phyloP scores from a whole-genome alignment of 2,329 filamentous ascomycete genomes.

The Ceratocystis ficicola region DNA sequence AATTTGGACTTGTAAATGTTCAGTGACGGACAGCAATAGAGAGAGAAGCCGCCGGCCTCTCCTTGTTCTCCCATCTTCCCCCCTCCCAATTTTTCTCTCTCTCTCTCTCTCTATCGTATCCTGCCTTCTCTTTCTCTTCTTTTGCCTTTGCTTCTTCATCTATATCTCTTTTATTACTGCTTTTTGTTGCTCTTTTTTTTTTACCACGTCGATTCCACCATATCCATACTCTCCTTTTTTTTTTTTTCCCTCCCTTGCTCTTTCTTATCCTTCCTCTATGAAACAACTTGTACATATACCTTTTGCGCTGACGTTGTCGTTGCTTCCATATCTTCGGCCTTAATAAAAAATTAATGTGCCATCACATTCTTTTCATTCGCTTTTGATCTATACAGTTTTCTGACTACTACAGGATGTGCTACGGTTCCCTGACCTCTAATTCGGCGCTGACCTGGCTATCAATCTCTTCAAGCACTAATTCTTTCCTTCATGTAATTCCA shows the following conservation, averaged over 20 bases:
- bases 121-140: not conserved
- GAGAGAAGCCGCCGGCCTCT: not conserved
- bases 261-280: slow-evolving; percentile 13
- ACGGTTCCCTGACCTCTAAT: not conserved
- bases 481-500: not conserved
- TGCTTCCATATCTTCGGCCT: not conserved
- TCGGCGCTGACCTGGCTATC: not conserved
- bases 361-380: not conserved
- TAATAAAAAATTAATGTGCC: slow-evolving; percentile 4
- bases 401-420: not conserved
- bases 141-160: slow-evolving; percentile 7
- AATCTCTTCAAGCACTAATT: not conserved
- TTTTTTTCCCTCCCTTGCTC: not conserved
- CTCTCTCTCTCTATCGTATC: not conserved
- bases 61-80: not conserved
- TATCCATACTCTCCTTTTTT: not conserved
- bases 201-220: not conserved
- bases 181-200: slow-evolving; percentile 1
- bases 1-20: too few relatives aligned
- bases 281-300: slow-evolving; percentile 12
- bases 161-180: not conserved
- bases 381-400: not conserved
- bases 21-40: too few relatives aligned
- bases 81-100: not conserved
- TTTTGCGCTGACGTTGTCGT: slow-evolving; percentile 9